Conservation (phyloP, 177 flowering plant species). For the Vitis hybrid region DNA sequence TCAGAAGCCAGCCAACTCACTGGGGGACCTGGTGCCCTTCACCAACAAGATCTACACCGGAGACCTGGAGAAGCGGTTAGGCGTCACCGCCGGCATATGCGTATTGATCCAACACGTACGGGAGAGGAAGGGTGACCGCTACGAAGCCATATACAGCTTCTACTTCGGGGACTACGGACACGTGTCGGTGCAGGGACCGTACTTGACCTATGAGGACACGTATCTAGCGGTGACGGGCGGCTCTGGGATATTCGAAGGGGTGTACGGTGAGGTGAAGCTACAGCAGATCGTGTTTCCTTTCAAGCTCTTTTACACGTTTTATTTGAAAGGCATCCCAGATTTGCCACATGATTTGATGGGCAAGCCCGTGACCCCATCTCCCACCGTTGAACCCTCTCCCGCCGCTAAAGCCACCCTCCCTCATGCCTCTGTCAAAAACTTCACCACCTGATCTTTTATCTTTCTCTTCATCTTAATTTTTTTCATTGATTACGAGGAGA, state of each 20-base stretch:
- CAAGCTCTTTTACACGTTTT: slow-evolving; percentile 69
- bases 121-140: slow-evolving; percentile 64
- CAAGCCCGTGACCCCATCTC: slow-evolving; percentile 48
- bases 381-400: slow-evolving; percentile 46
- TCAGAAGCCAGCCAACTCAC: slow-evolving; percentile 35
- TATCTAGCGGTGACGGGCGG: slow-evolving; percentile 68
- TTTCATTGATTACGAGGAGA: too few species aligned
- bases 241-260: slow-evolving; percentile 63
- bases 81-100: slow-evolving; percentile 61
- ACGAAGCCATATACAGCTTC: slow-evolving; percentile 65
- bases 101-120: slow-evolving; percentile 50
- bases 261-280: slow-evolving; percentile 57
- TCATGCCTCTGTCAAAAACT: slow-evolving; percentile 36
- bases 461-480: too few species aligned
- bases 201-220: slow-evolving; percentile 64
- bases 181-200: slow-evolving; percentile 64
- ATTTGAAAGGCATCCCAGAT: slow-evolving; percentile 57
- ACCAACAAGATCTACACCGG: slow-evolving; percentile 59
- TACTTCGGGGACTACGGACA: slow-evolving; percentile 77
- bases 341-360: slow-evolving; percentile 52
- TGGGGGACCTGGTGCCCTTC: slow-evolving; percentile 55
- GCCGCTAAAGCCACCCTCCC: slow-evolving; percentile 60
- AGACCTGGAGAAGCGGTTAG: slow-evolving; percentile 52
- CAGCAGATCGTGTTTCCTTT: slow-evolving; percentile 63
- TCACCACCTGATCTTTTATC: slow-evolving; percentile 30